Percentiles rank a stretch among this genome's conserved stretches.
These are phyloP conservation scores for Phyllosticta capitalensis DNA, from an alignment of 2,329 filamentous ascomycete genomes.

Conservation along the genomic window DNA sequence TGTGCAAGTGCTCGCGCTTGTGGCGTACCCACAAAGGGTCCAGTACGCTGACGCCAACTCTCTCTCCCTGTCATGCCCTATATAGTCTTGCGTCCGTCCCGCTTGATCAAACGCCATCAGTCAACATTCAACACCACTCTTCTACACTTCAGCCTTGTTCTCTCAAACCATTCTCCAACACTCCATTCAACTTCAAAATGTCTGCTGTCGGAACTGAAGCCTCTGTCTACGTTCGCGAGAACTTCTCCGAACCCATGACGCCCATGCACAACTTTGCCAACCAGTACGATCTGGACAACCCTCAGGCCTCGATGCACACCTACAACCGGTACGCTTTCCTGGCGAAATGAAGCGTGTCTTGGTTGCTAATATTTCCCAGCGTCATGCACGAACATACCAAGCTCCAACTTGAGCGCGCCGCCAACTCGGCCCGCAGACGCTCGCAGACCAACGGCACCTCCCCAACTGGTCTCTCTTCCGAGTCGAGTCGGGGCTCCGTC, in stretches of 20 bases:
- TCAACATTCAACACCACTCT: neutral
- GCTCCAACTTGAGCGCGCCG: conserved; percentile 37
- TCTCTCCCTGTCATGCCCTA: conserved; percentile 44
- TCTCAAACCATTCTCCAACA: neutral
- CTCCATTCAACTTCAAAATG: conserved; percentile 19
- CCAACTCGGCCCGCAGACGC: conserved; percentile 35
- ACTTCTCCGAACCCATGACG: conserved; percentile 32
- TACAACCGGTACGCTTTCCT: conserved; percentile 33
- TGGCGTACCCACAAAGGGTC: no score
- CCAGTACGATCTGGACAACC: conserved; percentile 34
- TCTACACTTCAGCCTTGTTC: neutral
- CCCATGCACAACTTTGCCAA: conserved; percentile 36
- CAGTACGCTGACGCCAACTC: neutral
- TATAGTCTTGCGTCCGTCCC: neutral
- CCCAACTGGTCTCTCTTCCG: conserved; percentile 13
- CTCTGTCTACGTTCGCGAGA: conserved; percentile 29
- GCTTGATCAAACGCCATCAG: neutral
- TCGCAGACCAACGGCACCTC: conserved; percentile 14
- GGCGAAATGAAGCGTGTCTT: neutral
- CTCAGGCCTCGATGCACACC: conserved; percentile 28
- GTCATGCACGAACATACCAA: conserved; percentile 44
- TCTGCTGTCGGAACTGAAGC: conserved; percentile 4
- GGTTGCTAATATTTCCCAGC: conserved; percentile 17
- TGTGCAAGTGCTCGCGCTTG: no score
- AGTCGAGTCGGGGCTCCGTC: conserved; percentile 19